phyloP scores from a whole-genome alignment of 768 basidiomycete species.

The Boletus tomentosulus region DNA sequence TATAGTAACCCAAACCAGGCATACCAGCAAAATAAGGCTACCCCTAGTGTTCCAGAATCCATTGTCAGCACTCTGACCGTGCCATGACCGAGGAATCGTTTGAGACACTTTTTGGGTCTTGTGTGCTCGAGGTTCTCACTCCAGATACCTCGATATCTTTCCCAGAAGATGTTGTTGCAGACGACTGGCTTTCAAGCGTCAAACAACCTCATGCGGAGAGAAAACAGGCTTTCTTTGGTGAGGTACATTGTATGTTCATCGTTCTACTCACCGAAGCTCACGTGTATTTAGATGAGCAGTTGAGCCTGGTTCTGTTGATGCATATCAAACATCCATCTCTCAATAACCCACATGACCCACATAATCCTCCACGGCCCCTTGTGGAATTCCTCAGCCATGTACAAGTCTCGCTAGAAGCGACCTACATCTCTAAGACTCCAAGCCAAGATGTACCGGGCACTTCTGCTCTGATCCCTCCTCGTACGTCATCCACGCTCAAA shows the following conservation, averaged over 20 bases:
- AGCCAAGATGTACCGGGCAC: slow-evolving; percentile 36
- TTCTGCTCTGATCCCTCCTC: slow-evolving; percentile 46
- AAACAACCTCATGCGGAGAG: slow-evolving; percentile 45
- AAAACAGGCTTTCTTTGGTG: slow-evolving; percentile 74
- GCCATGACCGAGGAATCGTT: slow-evolving; percentile 40
- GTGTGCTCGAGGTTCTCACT: slow-evolving; percentile 56
- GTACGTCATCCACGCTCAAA: slow-evolving; percentile 43
- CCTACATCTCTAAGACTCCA: slow-evolving; percentile 59
- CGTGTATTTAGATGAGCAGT: slow-evolving; percentile 47
- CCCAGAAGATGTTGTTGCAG: slow-evolving; percentile 42
- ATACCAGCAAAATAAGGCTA: too few relatives aligned
- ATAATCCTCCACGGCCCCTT: slow-evolving; percentile 36
- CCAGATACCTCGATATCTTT: slow-evolving; percentile 63
- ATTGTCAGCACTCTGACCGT: background rate
- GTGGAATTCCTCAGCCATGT: slow-evolving; percentile 62
- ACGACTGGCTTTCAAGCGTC: slow-evolving; percentile 55
- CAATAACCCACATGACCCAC: slow-evolving; percentile 20
- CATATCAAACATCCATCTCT: slow-evolving; percentile 32
- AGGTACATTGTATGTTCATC: slow-evolving; percentile 24
- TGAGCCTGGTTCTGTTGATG: slow-evolving; percentile 45
- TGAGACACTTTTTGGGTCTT: slow-evolving; percentile 60
- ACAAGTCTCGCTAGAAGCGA: slow-evolving; percentile 77
- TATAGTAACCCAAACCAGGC: too few relatives aligned
- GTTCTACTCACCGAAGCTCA: slow-evolving; percentile 13
- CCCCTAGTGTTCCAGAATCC: too few relatives aligned